These are phyloP conservation scores for Cryptomeria japonica DNA, from an alignment of 75 land plant genomes.

Conservation along the genomic window DNA sequence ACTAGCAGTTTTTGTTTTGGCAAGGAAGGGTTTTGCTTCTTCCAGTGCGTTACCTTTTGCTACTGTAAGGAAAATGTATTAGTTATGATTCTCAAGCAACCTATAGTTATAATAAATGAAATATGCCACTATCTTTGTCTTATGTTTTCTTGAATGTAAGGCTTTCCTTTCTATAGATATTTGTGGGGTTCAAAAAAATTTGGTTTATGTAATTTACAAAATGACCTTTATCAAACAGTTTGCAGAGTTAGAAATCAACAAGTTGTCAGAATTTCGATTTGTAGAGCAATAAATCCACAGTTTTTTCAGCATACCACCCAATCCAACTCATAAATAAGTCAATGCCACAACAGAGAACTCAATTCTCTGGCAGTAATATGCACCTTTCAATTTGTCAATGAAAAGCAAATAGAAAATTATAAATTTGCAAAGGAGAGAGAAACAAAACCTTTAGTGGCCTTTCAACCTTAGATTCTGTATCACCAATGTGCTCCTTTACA, in stretches of 20 bases:
- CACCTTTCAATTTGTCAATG: background rate
- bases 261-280: background rate
- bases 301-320: background rate
- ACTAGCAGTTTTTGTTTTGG: no score
- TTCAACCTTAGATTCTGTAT: conserved; percentile 23
- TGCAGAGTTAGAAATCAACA: background rate
- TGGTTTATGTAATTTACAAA: no score
- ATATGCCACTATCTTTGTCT: no score
- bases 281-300: background rate
- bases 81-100: no score
- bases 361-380: background rate
- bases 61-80: no score
- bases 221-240: background rate
- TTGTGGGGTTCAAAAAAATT: no score
- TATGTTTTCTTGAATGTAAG: no score
- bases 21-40: no score
- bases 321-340: background rate
- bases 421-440: background rate
- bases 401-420: background rate
- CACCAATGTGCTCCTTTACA: conserved; percentile 37
- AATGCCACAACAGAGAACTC: background rate
- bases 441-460: conserved; percentile 43
- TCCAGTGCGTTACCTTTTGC: no score
- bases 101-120: no score
- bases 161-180: no score